Conservation (phyloP, 345 rosid genomes). For the Angophora floribunda region DNA sequence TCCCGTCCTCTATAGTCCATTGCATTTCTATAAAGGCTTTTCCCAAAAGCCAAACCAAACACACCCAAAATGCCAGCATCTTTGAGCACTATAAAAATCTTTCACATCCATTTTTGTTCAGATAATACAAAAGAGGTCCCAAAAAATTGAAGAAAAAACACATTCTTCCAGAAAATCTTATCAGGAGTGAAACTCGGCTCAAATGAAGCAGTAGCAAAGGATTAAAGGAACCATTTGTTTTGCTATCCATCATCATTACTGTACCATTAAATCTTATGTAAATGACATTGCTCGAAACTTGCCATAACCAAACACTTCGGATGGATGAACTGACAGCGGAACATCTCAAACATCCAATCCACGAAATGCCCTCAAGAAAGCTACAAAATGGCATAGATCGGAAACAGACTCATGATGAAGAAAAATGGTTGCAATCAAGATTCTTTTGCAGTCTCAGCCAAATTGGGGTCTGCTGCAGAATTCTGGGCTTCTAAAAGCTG, state of each 20-base stretch:
- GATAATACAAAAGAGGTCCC: not conserved
- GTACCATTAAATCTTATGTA: not conserved
- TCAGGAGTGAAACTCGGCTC: not conserved
- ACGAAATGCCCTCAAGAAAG: not conserved
- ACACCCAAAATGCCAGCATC: not conserved
- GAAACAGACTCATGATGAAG: not conserved
- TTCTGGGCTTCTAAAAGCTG: slow-evolving; percentile 63
- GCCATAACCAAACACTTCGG: not conserved
- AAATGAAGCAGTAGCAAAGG: not conserved
- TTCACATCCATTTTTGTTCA: not conserved
- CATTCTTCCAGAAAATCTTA: not conserved
- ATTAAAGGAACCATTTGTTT: not conserved
- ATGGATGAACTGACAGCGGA: not conserved
- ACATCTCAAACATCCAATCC: not conserved
- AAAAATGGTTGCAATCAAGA: slow-evolving; percentile 1
- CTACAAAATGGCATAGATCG: not conserved
- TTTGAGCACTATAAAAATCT: not conserved
- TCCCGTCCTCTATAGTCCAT: too few species aligned
- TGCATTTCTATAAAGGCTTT: too few species aligned
- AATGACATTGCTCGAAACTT: not conserved
- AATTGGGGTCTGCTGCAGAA: slow-evolving; percentile 16
- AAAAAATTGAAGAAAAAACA: not conserved
- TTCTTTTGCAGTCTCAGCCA: slow-evolving; percentile 3
- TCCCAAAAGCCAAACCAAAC: not conserved
- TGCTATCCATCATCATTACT: not conserved